Base-by-base conservation (phyloP, 2,329 filamentous ascomycete genomes). In the Colletotrichum zoysiae region DNA sequence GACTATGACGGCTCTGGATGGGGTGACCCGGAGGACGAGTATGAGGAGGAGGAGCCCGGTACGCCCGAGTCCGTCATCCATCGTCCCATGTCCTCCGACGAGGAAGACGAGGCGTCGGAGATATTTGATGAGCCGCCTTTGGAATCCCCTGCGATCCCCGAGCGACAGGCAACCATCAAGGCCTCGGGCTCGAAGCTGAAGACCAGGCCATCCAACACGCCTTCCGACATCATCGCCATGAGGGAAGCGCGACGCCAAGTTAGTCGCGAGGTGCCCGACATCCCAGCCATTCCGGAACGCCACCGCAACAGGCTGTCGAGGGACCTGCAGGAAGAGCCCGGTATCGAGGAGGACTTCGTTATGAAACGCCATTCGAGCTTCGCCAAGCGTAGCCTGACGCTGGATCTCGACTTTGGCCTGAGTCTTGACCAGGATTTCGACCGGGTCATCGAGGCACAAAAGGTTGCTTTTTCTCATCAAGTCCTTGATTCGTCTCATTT, bases 371-470 rank as follows among this genome's bases (percentile, higher is more conserved):
- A 92, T 75, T 88, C 91, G 56, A 95, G 92, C 81, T 90, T 95
- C 76, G 92, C 95, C 81, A 92, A 94, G 77, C 89, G 94, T 61
- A 95, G 96, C 77, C 88, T 98, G 74, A 94, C 94, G 9, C 84
- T 97, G 75, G 90, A 93, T 78, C 91, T 95, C 74, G 94, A 95
- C 78, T 87, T 96, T 67, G 93, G 93, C 73, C 91, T 97, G 74
- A 95, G 94, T 74, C 88, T 98, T 57, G 94, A 97, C 78, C 90
- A 93, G 77, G 96, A 98, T 80, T 98, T 98, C 82, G 95, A 98
- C 78, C 90, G 95, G 73, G 93, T 98, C 67, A 97, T 98, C 77
- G 95, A 98, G 84, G 89, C 92, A 80, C 95, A 98, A 92, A 98
- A 98, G 95, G 95, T 98, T 88, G 85, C 86, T 84, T 89, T 87